Percentiles rank a stretch among this genome's conserved stretches.
phyloP scores from a whole-genome alignment of 163 green algal species.

The Trebouxia gelatinosa region DNA sequence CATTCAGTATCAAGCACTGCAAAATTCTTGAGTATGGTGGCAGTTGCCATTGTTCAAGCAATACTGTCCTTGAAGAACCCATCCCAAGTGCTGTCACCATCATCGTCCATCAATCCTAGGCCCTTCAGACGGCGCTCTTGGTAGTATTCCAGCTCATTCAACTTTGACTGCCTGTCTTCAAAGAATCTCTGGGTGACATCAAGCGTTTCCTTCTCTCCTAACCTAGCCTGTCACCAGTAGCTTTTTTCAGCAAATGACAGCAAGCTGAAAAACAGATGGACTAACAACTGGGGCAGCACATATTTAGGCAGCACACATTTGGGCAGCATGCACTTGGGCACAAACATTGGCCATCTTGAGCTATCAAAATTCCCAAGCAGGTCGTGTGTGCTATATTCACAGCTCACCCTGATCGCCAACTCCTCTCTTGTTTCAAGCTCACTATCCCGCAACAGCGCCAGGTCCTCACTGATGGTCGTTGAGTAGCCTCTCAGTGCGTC shows the following conservation, averaged over 20 bases:
- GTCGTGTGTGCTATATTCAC: not conserved
- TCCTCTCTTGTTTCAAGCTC: conserved; percentile 45
- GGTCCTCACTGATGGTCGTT: conserved; percentile 67
- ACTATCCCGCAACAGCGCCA: conserved; percentile 48
- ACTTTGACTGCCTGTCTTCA: conserved; percentile 56
- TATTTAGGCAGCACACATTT: not conserved
- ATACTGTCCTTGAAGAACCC: conserved; percentile 25
- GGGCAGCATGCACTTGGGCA: not conserved
- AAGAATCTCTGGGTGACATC: conserved; percentile 69
- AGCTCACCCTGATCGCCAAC: conserved; percentile 43
- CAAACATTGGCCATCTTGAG: not conserved
- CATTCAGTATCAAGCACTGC: too few species aligned
- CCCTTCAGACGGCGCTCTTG: conserved; percentile 77
- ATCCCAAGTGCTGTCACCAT: conserved; percentile 43
- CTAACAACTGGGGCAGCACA: not conserved
- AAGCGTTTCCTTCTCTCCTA: conserved; percentile 81
- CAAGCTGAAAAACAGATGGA: not conserved
- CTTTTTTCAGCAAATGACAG: too few species aligned
- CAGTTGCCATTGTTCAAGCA: too few species aligned
- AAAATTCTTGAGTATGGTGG: too few species aligned
- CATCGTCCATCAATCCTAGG: conserved; percentile 85
- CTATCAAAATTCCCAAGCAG: not conserved
- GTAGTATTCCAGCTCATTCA: conserved; percentile 81
- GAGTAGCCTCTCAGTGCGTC: conserved; percentile 47
- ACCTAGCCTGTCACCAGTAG: conserved; percentile 62